Evolutionary conservation across 2,329 filamentous ascomycete species (phyloP), one percentile per base, ranked within the genome.

Genomic region (Aspergillus sp.): DNA sequence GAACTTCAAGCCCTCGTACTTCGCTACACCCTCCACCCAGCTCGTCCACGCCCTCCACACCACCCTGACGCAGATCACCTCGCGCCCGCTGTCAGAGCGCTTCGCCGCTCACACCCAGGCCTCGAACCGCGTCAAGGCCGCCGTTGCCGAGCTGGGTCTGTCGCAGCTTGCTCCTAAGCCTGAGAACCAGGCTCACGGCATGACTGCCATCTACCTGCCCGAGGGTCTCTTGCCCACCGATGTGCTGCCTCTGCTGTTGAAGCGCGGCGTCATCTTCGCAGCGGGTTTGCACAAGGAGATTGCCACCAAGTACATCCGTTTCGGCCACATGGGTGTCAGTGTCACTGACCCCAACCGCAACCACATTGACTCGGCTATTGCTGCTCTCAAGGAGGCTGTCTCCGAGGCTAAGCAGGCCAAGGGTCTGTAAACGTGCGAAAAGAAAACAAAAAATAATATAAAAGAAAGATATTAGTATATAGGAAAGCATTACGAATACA

Each of bases 311-410:
- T 98, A 98, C 69, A 87, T 98, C 58, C 83, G 93, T 23, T 93
- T 98, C 62, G 93, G 93, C 39, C 93, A 97, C 70, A 98, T 98
- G 93, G 93, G 93, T 58, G 88, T 97, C 53, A 93, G 86, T 65
- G 86, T 90, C 58, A 88, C 84, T 61, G 88, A 96, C 64, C 80
- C 88, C 23, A 81, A 81, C 53, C 80, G 90, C 53, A 79, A 79
- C 45, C 89, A 98, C 65, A 82, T 97, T 59, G 87, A 94, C 54
- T 86, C 85, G 61, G 93, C 91, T 1, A 77, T 97, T 53, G 76
- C 83, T 58, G 86, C 88, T 41, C 71, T 98, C 58, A 84, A 85
- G 73, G 81, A 84, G 48, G 83, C 84, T 7, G 73, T 97, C 53
- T 67, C 74, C 1, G 90, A 95, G 70, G 85, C 82, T 48, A 88